A percentile compares a stretch with the other conserved stretches of the same genome.
These are phyloP conservation scores for Nakazawaea laoshanensis DNA, from an alignment of 805 yeast species.

Conservation along the genomic window DNA sequence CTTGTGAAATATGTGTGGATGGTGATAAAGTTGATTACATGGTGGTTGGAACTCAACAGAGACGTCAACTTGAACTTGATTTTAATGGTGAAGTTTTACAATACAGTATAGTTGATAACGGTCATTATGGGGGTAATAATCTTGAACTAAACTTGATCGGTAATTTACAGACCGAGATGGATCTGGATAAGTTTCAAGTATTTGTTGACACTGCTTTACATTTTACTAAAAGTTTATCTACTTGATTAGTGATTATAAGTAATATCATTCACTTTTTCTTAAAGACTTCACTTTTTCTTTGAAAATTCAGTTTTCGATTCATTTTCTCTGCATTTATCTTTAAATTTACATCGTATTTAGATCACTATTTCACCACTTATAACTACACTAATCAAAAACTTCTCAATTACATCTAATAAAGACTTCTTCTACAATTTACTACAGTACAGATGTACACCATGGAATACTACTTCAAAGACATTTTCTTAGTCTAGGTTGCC, in stretches of 20 bases:
- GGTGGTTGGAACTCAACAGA: slow-evolving; percentile 9
- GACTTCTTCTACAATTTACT: background rate
- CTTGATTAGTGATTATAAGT: too few species aligned
- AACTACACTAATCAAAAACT: too few species aligned
- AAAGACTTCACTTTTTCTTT: too few species aligned
- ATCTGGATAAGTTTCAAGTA: background rate
- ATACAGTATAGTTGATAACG: slow-evolving; percentile 32
- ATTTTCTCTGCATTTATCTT: too few species aligned
- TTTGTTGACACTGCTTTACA: slow-evolving; percentile 1
- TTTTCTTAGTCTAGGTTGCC: slow-evolving; percentile 9
- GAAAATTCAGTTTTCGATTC: too few species aligned
- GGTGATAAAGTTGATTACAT: slow-evolving; percentile 6
- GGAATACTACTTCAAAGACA: slow-evolving; percentile 12
- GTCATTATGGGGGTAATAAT: slow-evolving; percentile 30
- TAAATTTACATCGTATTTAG: too few species aligned
- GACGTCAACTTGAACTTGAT: slow-evolving; percentile 25
- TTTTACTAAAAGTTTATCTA: slow-evolving; percentile 1
- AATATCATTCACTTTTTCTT: too few species aligned
- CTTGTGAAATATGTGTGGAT: slow-evolving; percentile 1
- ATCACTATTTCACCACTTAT: too few species aligned
- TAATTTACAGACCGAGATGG: slow-evolving; percentile 15
- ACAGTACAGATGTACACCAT: slow-evolving; percentile 6
- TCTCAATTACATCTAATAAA: too few species aligned
- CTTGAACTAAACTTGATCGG: slow-evolving; percentile 30
- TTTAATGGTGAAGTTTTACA: slow-evolving; percentile 22